These are phyloP conservation scores for Borovskyia barvae DNA, from an alignment of 208 protist species.

Conservation along the genomic window DNA sequence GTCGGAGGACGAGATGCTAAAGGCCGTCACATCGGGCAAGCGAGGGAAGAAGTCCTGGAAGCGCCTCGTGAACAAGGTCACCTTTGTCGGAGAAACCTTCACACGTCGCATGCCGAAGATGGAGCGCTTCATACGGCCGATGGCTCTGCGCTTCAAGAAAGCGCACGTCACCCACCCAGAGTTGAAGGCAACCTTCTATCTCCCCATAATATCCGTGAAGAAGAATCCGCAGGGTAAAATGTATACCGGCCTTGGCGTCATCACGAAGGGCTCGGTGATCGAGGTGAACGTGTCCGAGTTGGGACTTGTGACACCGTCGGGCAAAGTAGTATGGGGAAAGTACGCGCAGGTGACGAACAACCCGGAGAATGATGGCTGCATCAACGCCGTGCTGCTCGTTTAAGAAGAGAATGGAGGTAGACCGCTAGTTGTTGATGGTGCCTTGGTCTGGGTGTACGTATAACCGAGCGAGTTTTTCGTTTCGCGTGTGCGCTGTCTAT, in stretches of 20 bases:
- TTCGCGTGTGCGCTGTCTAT: too few relatives aligned
- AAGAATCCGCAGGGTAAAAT: slow-evolving; percentile 99
- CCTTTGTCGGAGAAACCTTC: slow-evolving; percentile 99
- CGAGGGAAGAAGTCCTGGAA: slow-evolving; percentile 99
- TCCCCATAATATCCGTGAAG: slow-evolving; percentile 99
- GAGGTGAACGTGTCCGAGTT: slow-evolving; percentile 99
- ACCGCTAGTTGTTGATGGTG: too few relatives aligned
- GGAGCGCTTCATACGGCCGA: slow-evolving; percentile 99
- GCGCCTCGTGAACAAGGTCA: slow-evolving; percentile 99
- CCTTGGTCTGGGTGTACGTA: too few relatives aligned
- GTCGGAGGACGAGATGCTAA: slow-evolving; percentile 99
- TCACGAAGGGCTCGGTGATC: slow-evolving; percentile 99
- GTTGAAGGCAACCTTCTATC: slow-evolving; percentile 99
- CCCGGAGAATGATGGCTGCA: slow-evolving; percentile 99
- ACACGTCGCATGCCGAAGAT: slow-evolving; percentile 99
- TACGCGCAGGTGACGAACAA: slow-evolving; percentile 99
- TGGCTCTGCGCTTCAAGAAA: slow-evolving; percentile 98
- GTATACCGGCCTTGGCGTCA: slow-evolving; percentile 99
- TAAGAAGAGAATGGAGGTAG: too few relatives aligned
- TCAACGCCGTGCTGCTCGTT: slow-evolving; percentile 99
- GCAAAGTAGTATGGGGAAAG: slow-evolving; percentile 99
- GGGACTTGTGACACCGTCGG: slow-evolving; percentile 99
- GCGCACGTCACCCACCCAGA: slow-evolving; percentile 99
- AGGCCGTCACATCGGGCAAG: slow-evolving; percentile 95
- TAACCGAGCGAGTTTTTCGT: too few relatives aligned